A percentile compares a stretch with the other conserved stretches of the same genome.
Evolutionary conservation across 2,329 filamentous ascomycete genomes (phyloP).

Genomic region (Fusarium nanum): DNA sequence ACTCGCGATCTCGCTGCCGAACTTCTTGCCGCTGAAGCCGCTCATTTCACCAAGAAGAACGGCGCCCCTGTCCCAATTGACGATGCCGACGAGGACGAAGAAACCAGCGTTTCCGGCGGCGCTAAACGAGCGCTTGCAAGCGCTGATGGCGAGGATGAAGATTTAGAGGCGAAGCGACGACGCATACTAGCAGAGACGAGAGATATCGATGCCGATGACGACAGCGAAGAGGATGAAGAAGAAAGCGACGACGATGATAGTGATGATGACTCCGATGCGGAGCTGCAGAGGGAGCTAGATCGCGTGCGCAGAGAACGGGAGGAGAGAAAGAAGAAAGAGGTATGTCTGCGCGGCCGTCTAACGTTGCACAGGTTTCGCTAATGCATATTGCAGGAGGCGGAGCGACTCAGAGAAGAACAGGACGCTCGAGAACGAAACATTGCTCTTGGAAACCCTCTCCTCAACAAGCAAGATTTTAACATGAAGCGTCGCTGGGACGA

Average conservation of each 20-base stretch:
- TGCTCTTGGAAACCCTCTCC: slow-evolving; percentile 88
- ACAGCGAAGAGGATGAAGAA: slow-evolving; percentile 69
- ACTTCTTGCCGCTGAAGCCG: slow-evolving; percentile 87
- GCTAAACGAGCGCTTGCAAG: slow-evolving; percentile 68
- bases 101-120: slow-evolving; percentile 52
- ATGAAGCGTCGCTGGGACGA: slow-evolving; percentile 97
- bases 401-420: slow-evolving; percentile 82
- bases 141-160: slow-evolving; percentile 58
- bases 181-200: slow-evolving; percentile 88
- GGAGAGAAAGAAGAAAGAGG: slow-evolving; percentile 56
- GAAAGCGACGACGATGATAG: slow-evolving; percentile 61
- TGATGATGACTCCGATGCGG: slow-evolving; percentile 73
- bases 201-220: slow-evolving; percentile 84
- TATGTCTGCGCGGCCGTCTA: slow-evolving; percentile 24
- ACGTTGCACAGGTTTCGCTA: slow-evolving; percentile 1
- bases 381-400: slow-evolving; percentile 71
- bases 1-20: slow-evolving; percentile 87
- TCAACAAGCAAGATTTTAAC: slow-evolving; percentile 89
- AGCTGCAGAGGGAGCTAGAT: slow-evolving; percentile 91
- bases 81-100: slow-evolving; percentile 63
- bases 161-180: slow-evolving; percentile 83
- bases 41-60: slow-evolving; percentile 87
- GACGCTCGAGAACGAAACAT: slow-evolving; percentile 89
- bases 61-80: slow-evolving; percentile 59
- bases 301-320: slow-evolving; percentile 86